Conservation (phyloP, 371 early-diverging fungal species). For the Mortierella sp. region DNA sequence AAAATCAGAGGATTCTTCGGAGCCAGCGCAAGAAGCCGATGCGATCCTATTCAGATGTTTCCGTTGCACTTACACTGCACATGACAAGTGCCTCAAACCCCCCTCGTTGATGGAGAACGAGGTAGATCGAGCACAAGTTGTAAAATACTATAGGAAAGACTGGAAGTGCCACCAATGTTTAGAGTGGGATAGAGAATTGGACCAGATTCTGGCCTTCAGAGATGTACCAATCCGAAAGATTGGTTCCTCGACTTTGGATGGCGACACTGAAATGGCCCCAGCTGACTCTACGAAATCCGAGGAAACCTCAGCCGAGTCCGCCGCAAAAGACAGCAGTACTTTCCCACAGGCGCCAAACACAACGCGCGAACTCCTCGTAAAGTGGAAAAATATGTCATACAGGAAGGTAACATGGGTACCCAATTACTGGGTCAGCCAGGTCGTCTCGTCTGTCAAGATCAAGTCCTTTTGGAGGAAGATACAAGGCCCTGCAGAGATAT, state of each 20-base stretch:
- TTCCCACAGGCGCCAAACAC: constrained; percentile 44
- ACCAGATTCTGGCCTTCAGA: constrained; percentile 42
- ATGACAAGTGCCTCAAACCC: constrained; percentile 53
- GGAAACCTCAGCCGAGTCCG: not conserved
- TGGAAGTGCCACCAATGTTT: constrained; percentile 62
- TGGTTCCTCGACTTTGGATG: constrained; percentile 11
- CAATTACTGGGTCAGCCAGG: constrained; percentile 58
- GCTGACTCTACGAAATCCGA: constrained; percentile 16
- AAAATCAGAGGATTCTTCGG: constrained; percentile 11
- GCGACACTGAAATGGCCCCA: constrained; percentile 32
- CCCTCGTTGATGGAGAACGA: constrained; percentile 21
- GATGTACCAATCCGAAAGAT: constrained; percentile 29
- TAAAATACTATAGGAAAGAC: constrained; percentile 40
- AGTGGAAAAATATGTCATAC: constrained; percentile 69
- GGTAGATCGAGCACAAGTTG: constrained; percentile 16
- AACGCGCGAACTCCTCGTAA: constrained; percentile 61
- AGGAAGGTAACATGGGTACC: constrained; percentile 72
- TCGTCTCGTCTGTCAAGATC: constrained; percentile 32
- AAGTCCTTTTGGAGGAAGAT: constrained; percentile 49
- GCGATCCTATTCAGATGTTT: constrained; percentile 57
- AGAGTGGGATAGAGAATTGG: constrained; percentile 52
- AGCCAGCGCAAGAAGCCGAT: constrained; percentile 21
- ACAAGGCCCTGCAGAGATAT: constrained; percentile 15
- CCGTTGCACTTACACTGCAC: constrained; percentile 58
- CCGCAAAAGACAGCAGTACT: constrained; percentile 30